Percentiles rank a stretch among this genome's conserved stretches.
phyloP scores from a whole-genome alignment of 495 filamentous ascomycete species.

The Opeltia flavorubescens region DNA sequence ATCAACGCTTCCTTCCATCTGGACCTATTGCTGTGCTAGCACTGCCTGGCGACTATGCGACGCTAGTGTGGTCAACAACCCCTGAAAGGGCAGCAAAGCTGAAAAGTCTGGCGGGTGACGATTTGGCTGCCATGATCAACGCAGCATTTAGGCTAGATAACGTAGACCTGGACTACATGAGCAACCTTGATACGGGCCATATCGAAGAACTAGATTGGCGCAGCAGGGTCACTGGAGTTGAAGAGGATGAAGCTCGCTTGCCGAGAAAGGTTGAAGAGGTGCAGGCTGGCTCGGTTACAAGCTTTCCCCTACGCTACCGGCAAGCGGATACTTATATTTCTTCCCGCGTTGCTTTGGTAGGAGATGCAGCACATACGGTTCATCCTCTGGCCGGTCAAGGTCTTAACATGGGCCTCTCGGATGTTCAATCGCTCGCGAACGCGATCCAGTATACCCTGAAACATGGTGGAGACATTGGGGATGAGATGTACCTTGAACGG shows the following conservation, averaged over 20 bases:
- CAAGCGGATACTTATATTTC: conserved; percentile 87
- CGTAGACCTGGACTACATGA: conserved; percentile 69
- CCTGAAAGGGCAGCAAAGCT: conserved; percentile 62
- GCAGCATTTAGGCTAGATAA: conserved; percentile 75
- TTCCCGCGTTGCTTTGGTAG: conserved; percentile 74
- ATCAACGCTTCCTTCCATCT: conserved; percentile 87
- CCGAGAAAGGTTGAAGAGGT: conserved; percentile 49
- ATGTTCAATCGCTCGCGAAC: conserved; percentile 60
- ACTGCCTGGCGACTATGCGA: conserved; percentile 64
- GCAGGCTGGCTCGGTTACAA: conserved; percentile 69
- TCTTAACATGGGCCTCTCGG: conserved; percentile 82
- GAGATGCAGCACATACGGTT: conserved; percentile 88
- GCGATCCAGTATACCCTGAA: conserved; percentile 63
- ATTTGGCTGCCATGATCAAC: conserved; percentile 82
- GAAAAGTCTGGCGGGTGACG: conserved; percentile 52
- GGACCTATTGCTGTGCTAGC: conserved; percentile 86
- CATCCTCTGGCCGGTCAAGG: conserved; percentile 93
- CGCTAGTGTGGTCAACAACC: conserved; percentile 88
- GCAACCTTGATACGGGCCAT: conserved; percentile 46
- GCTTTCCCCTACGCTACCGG: conserved; percentile 79
- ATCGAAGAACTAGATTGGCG: conserved; percentile 73
- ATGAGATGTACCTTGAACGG: conserved; percentile 54
- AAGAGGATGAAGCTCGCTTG: conserved; percentile 22
- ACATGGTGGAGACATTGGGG: conserved; percentile 77
- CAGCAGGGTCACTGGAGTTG: not conserved